phyloP scores from a whole-genome alignment of 257 asterid species.

The Hygrophila difformis region DNA sequence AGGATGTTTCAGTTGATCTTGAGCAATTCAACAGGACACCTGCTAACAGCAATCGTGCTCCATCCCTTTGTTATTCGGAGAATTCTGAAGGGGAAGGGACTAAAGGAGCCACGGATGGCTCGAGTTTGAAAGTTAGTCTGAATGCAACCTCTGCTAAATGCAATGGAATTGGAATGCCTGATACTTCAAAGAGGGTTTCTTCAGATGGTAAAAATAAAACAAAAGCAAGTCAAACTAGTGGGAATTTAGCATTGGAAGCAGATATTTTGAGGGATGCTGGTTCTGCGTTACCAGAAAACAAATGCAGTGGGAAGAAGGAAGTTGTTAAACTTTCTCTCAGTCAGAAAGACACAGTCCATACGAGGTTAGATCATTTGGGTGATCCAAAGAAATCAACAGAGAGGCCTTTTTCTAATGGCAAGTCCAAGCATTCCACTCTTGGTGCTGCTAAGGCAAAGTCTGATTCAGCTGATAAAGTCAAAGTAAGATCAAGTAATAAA shows the following conservation, averaged over 20 bases:
- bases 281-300: slow-evolving; percentile 25
- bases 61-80: slow-evolving; percentile 23
- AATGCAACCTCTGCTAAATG: slow-evolving; percentile 26
- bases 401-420: slow-evolving; percentile 29
- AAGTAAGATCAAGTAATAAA: slow-evolving; percentile 27
- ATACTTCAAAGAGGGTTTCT: slow-evolving; percentile 24
- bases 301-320: slow-evolving; percentile 36
- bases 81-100: slow-evolving; percentile 30
- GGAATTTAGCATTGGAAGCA: slow-evolving; percentile 26
- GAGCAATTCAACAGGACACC: slow-evolving; percentile 20
- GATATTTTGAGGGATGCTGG: slow-evolving; percentile 28
- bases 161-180: slow-evolving; percentile 22
- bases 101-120: slow-evolving; percentile 20
- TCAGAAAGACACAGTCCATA: slow-evolving; percentile 14
- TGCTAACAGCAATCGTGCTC: slow-evolving; percentile 22
- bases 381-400: slow-evolving; percentile 23
- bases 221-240: slow-evolving; percentile 36
- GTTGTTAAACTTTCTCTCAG: slow-evolving; percentile 16
- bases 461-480: slow-evolving; percentile 31
- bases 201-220: slow-evolving; percentile 38
- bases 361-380: slow-evolving; percentile 23
- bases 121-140: slow-evolving; percentile 21
- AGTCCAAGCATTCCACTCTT: slow-evolving; percentile 32
- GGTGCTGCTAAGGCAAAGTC: slow-evolving; percentile 31
- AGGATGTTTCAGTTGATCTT: slow-evolving; percentile 29